Evolutionary conservation across 2,329 filamentous ascomycete species (phyloP), one percentile per base, ranked within the genome.

Genomic region (Pseudogymnoascus sp.): DNA sequence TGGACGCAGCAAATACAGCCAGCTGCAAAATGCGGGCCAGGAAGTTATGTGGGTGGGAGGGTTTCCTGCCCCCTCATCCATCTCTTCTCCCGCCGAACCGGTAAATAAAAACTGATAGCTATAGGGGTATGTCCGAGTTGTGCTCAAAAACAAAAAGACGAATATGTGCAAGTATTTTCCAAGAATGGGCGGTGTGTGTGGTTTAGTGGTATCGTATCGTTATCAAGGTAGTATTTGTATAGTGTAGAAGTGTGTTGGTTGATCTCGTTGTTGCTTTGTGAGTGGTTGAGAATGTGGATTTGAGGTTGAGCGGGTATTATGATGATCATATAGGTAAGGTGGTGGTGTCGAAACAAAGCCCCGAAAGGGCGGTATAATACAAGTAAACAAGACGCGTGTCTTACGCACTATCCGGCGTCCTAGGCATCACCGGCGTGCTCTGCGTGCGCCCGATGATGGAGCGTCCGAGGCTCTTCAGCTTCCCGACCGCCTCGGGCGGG

Each of bases 401-500:
- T 21, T 53, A 53, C 47, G 8, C 24, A 31, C 47, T 53, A 31
- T 53, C 47, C 47, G 24, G 14, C 24, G 47, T 29, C 47, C 8
- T 53, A 8, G 47, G 26, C 14, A 24, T 53, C 14, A 11, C 14
- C 24, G 47, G 56, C 16, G 31, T 35, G 56, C 56, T 60, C 56
- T 60, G 56, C 16, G 70, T 68, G 47, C 84, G 81, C 67, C 78
- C 81, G 72, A 86, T 86, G 26, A 86, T 82, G 64, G 81, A 83
- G 66, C 81, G 79, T 33, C 83, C 76, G 29, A 86, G 77, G 61
- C 79, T 79, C 70, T 83, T 85, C 66, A 86, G 76, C 69, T 83
- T 85, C 72, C 78, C 78, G 62, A 78, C 76, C 56, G 80, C 78
- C 65, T 78, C 77, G 53, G 78, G 73, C 64, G 79, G 72, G 66